These are phyloP conservation scores for Ophiocordyceps sinensis DNA, from an alignment of 2,329 filamentous ascomycete genomes.

Conservation along the genomic window DNA sequence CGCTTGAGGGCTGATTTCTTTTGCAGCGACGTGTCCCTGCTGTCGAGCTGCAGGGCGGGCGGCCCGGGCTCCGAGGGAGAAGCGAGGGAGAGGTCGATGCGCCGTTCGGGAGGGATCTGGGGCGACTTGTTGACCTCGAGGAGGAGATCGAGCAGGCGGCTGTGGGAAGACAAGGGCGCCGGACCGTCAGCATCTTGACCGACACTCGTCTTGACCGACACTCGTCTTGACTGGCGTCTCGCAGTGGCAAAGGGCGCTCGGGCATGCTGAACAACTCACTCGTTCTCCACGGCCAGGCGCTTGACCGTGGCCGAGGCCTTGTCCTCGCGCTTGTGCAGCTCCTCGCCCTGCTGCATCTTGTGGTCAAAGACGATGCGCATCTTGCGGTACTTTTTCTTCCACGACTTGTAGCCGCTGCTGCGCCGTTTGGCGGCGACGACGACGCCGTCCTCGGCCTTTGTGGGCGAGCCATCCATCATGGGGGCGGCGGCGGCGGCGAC, in stretches of 20 bases:
- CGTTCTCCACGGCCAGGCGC: conserved; percentile 78
- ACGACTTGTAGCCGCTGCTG: conserved; percentile 47
- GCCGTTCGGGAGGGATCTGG: conserved; percentile 60
- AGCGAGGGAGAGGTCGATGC: conserved; percentile 52
- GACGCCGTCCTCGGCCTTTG: conserved; percentile 27
- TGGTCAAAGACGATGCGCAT: conserved; percentile 69
- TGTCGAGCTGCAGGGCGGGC: conserved; percentile 16
- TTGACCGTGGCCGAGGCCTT: conserved; percentile 69
- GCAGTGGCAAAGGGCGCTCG: too few species aligned
- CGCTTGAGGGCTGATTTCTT: conserved; percentile 30
- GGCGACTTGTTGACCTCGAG: conserved; percentile 77
- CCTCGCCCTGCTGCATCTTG: conserved; percentile 67
- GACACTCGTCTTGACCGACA: too few species aligned
- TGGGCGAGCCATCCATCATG: conserved; percentile 14
- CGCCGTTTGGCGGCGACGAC: conserved; percentile 18
- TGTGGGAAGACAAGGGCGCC: conserved; percentile 19
- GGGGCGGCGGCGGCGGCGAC: background rate
- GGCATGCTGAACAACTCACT: conserved; percentile 42
- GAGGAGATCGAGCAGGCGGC: conserved; percentile 76
- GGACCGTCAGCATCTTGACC: too few species aligned
- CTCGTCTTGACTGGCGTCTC: too few species aligned
- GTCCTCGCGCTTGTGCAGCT: conserved; percentile 67
- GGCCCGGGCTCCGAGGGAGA: conserved; percentile 10
- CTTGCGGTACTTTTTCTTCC: conserved; percentile 92
- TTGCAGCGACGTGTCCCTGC: conserved; percentile 18